Percentiles rank a stretch among this genome's conserved stretches.
Conservation (phyloP, 768 basidiomycete species). For the Jaapia argillacea region DNA sequence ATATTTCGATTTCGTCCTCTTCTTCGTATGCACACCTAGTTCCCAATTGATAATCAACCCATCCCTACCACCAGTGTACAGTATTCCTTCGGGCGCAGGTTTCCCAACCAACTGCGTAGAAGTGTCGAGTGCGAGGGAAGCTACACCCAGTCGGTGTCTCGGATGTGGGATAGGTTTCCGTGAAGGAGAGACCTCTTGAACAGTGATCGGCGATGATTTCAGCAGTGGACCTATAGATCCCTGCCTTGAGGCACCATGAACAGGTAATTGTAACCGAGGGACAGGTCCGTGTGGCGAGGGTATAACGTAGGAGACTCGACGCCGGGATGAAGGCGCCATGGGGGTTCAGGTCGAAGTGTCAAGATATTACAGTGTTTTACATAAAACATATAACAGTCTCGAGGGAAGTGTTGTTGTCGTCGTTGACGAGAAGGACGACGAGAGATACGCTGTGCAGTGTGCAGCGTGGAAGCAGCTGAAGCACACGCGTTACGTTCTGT, state of each 20-base stretch:
- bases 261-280: slow-evolving; percentile 63
- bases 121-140: slow-evolving; percentile 79
- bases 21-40: slow-evolving; percentile 54
- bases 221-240: slow-evolving; percentile 67
- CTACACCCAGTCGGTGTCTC: slow-evolving; percentile 80
- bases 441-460: no score
- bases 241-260: slow-evolving; percentile 47
- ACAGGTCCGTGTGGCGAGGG: slow-evolving; percentile 57
- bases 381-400: not conserved
- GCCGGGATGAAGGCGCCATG: slow-evolving; percentile 31
- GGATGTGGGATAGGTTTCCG: slow-evolving; percentile 36
- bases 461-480: no score
- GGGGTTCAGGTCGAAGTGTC: not conserved
- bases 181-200: slow-evolving; percentile 10
- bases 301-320: slow-evolving; percentile 83
- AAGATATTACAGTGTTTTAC: no score
- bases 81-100: slow-evolving; percentile 68
- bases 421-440: not conserved
- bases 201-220: slow-evolving; percentile 24
- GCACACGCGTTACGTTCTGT: no score
- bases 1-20: slow-evolving; percentile 22
- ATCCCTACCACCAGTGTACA: slow-evolving; percentile 87
- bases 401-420: not conserved
- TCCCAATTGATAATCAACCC: slow-evolving; percentile 88
- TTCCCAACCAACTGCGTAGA: slow-evolving; percentile 67